Conservation (phyloP, 768 basidiomycete genomes). For the Kwoniella botswanensis region DNA sequence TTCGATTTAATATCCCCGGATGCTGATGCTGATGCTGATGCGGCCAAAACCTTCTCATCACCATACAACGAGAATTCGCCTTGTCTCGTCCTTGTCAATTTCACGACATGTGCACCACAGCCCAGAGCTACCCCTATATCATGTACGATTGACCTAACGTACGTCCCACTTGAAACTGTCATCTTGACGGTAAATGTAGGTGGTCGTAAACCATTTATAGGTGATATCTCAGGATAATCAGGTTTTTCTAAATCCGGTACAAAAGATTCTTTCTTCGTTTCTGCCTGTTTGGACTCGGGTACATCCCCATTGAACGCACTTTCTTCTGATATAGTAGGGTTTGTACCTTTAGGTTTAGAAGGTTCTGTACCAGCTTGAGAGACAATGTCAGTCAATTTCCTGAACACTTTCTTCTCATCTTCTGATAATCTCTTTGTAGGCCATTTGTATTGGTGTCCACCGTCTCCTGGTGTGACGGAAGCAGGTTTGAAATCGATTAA, state of each 20-base stretch:
- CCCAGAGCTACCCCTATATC: slow-evolving; percentile 84
- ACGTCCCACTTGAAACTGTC: slow-evolving; percentile 95
- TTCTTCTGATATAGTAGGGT: neutral
- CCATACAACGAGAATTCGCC: slow-evolving; percentile 67
- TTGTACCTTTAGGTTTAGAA: neutral
- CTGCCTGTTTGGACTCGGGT: neutral
- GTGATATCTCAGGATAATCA: slow-evolving; percentile 37
- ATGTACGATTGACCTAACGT: slow-evolving; percentile 93
- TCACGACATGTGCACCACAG: slow-evolving; percentile 91
- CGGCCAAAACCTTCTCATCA: slow-evolving; percentile 31
- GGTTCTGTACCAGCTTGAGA: slow-evolving; percentile 32
- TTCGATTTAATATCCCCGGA: neutral
- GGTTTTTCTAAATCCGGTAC: slow-evolving; percentile 40
- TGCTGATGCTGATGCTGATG: neutral
- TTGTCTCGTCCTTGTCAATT: slow-evolving; percentile 85
- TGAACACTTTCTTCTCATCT: slow-evolving; percentile 73
- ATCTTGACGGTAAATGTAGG: slow-evolving; percentile 84
- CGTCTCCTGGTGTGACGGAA: slow-evolving; percentile 42
- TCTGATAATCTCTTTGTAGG: slow-evolving; percentile 72
- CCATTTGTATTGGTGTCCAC: slow-evolving; percentile 77
- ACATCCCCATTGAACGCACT: slow-evolving; percentile 14
- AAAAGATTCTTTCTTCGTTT: slow-evolving; percentile 4
- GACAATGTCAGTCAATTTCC: slow-evolving; percentile 65
- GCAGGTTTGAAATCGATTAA: slow-evolving; percentile 76
- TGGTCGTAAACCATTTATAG: slow-evolving; percentile 60